Conservation (phyloP, 352 stramenopile species). For the Globisporangium sylvaticum region DNA sequence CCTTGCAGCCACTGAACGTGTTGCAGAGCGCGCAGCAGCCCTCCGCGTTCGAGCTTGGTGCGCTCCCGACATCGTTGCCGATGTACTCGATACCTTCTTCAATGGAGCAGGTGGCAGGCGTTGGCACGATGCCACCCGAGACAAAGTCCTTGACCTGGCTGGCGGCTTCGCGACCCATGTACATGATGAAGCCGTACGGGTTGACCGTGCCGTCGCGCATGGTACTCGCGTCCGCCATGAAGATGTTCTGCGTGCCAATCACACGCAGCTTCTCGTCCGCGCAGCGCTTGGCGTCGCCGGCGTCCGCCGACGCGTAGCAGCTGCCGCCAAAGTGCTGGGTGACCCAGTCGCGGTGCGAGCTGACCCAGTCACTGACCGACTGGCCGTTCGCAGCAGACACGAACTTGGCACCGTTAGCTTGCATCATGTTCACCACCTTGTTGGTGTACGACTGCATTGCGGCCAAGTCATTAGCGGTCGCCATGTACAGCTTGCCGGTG, state of each 20-base stretch:
- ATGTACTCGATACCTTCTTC: constrained; percentile 40
- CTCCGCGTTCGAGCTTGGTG: constrained; percentile 23
- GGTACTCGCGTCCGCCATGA: constrained; percentile 50
- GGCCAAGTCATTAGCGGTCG: background rate
- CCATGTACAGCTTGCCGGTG: background rate
- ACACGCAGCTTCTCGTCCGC: constrained; percentile 58
- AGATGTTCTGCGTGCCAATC: constrained; percentile 64
- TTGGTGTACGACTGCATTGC: background rate
- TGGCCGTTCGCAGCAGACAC: background rate
- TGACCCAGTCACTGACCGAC: background rate
- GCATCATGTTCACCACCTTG: background rate
- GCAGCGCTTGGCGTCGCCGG: constrained; percentile 38
- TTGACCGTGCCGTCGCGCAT: constrained; percentile 67
- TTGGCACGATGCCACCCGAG: background rate
- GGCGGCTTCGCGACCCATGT: constrained; percentile 52
- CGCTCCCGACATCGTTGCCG: constrained; percentile 36
- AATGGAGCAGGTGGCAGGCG: constrained; percentile 16
- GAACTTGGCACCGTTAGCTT: background rate
- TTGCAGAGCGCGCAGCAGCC: constrained; percentile 39
- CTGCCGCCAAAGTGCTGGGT: constrained; percentile 67
- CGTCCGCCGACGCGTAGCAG: constrained; percentile 63
- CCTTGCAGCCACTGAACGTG: constrained; percentile 23
- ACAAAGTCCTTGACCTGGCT: constrained; percentile 37
- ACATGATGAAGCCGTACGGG: constrained; percentile 76
- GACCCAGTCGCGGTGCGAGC: constrained; percentile 6